Conservation (phyloP, 257 asterid species). For the Petunia axillaris region DNA sequence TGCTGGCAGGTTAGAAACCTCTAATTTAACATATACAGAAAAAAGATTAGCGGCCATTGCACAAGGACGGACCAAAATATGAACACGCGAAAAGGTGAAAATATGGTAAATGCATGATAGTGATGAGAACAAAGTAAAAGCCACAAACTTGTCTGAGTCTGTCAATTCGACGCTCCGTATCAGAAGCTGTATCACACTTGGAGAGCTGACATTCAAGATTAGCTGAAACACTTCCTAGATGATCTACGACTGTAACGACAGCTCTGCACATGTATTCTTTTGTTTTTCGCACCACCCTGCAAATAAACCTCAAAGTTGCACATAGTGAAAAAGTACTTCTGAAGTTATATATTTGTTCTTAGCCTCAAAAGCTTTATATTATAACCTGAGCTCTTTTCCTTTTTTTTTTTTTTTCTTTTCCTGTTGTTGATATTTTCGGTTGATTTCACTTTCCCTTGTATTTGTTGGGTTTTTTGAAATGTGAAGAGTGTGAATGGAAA, state of each 20-base stretch:
- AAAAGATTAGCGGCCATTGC: background rate
- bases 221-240: constrained; percentile 62
- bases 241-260: constrained; percentile 60
- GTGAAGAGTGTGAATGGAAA: too few relatives aligned
- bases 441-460: too few relatives aligned
- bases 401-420: too few relatives aligned
- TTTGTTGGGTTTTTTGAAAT: too few relatives aligned
- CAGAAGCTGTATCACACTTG: constrained; percentile 37
- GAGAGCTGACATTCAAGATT: constrained; percentile 47
- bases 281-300: constrained; percentile 58
- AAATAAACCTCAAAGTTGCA: background rate
- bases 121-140: background rate
- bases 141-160: constrained; percentile 46
- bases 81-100: background rate
- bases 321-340: too few relatives aligned
- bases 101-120: too few relatives aligned
- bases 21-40: constrained; percentile 30
- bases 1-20: constrained; percentile 54
- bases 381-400: too few relatives aligned
- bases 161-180: constrained; percentile 45
- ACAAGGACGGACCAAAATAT: background rate
- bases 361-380: too few relatives aligned
- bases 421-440: too few relatives aligned
- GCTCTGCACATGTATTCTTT: constrained; percentile 57
- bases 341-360: too few relatives aligned